phyloP scores from a whole-genome alignment of 495 filamentous ascomycete genomes.

The Annulohypoxylon stygium region DNA sequence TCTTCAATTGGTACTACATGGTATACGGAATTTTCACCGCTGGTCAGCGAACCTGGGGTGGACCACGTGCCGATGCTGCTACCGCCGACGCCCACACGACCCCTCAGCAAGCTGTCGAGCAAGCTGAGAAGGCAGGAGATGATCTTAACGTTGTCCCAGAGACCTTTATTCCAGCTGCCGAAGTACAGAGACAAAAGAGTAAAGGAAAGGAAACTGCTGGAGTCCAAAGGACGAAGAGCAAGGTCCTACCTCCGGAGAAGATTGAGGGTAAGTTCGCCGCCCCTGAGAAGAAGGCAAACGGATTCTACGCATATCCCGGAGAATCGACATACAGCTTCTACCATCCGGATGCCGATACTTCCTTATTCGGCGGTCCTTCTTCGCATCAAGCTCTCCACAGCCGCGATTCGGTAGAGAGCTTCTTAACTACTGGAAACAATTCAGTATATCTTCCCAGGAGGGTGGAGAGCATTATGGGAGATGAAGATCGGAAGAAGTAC shows the following conservation, averaged over 20 bases:
- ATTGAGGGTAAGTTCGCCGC: constrained; percentile 80
- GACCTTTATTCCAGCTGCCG: constrained; percentile 81
- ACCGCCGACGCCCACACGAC: constrained; percentile 83
- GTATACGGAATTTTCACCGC: constrained; percentile 90
- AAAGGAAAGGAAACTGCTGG: constrained; percentile 58
- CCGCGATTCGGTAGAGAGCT: constrained; percentile 79
- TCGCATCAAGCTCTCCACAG: constrained; percentile 65
- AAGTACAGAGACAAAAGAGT: constrained; percentile 63
- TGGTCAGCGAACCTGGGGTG: constrained; percentile 96
- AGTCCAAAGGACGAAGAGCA: constrained; percentile 57
- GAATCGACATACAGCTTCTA: constrained; percentile 69
- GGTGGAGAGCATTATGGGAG: constrained; percentile 87
- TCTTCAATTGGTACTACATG: constrained; percentile 99
- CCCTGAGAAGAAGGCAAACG: constrained; percentile 69
- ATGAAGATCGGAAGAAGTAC: constrained; percentile 79
- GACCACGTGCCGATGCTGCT: constrained; percentile 92
- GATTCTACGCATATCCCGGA: constrained; percentile 73
- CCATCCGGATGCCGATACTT: constrained; percentile 50
- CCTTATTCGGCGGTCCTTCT: constrained; percentile 48
- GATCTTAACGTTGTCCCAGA: constrained; percentile 94
- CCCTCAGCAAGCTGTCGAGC: constrained; percentile 84
- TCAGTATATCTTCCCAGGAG: constrained; percentile 79
- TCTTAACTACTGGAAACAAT: constrained; percentile 71
- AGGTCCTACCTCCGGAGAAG: constrained; percentile 78
- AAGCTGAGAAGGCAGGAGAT: constrained; percentile 82